phyloP scores from a whole-genome alignment of 2,329 filamentous ascomycete species.

The Neofusicoccum ribis region DNA sequence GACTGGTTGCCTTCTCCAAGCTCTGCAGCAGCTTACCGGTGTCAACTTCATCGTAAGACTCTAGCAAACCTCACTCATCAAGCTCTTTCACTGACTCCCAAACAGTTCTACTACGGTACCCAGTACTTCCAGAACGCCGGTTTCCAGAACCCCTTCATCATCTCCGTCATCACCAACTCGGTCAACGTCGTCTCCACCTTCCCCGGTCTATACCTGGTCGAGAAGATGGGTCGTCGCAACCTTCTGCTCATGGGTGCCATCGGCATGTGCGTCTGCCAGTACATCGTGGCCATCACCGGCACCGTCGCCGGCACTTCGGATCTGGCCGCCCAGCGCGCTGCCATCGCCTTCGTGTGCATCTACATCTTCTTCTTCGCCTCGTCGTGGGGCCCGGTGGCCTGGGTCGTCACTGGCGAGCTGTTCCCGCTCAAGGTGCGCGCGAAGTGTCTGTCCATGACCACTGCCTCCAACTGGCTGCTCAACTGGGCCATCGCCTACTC shows the following conservation, averaged over 20 bases:
- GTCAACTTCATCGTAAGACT: constrained; percentile 44
- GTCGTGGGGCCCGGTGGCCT: constrained; percentile 75
- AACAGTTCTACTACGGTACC: constrained; percentile 25
- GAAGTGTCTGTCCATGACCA: constrained; percentile 54
- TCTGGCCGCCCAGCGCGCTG: constrained; percentile 38
- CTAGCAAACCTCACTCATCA: background rate
- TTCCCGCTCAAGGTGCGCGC: constrained; percentile 50
- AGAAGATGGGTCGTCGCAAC: constrained; percentile 73
- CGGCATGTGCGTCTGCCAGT: constrained; percentile 62
- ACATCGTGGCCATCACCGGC: constrained; percentile 44
- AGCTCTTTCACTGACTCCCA: background rate
- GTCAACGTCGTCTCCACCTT: constrained; percentile 78
- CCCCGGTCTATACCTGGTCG: constrained; percentile 71
- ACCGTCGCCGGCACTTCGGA: constrained; percentile 39
- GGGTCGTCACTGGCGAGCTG: constrained; percentile 54
- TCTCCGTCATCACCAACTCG: constrained; percentile 72
- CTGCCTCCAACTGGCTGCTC: constrained; percentile 57
- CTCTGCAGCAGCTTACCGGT: constrained; percentile 73
- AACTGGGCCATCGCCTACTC: constrained; percentile 67
- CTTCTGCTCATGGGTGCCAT: constrained; percentile 73
- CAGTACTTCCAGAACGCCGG: constrained; percentile 43
- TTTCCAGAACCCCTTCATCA: constrained; percentile 58
- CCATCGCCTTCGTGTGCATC: constrained; percentile 56
- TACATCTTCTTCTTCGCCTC: constrained; percentile 81
- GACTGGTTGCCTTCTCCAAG: constrained; percentile 73